Conservation (phyloP, 495 filamentous ascomycete genomes). For the Aspergillus saccharolyticus region DNA sequence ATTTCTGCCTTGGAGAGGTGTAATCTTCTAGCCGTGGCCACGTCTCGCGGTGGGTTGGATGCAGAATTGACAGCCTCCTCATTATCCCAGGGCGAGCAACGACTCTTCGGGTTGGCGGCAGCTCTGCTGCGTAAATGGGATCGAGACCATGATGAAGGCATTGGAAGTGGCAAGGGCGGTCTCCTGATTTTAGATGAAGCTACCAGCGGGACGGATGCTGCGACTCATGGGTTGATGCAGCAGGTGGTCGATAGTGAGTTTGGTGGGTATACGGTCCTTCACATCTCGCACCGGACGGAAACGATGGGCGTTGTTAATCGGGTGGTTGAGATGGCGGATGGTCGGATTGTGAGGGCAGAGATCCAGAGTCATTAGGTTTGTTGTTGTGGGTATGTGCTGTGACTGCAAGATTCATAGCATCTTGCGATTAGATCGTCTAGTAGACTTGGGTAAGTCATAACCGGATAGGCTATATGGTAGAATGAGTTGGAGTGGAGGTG, state of each 20-base stretch:
- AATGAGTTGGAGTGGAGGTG: no score
- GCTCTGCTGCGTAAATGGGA: neutral
- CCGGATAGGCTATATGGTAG: no score
- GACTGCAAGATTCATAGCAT: no score
- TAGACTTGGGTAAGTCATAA: no score
- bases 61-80: neutral
- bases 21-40: neutral
- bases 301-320: neutral
- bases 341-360: neutral
- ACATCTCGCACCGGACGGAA: neutral
- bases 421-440: no score
- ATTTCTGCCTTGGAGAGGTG: neutral
- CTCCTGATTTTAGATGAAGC: neutral
- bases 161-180: neutral
- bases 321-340: neutral
- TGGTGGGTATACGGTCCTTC: neutral
- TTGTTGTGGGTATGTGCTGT: no score
- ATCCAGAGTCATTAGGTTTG: no score
- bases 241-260: neutral
- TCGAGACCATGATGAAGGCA: neutral
- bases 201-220: neutral
- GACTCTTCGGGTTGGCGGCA: neutral
- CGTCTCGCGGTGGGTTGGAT: neutral
- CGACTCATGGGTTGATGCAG: neutral
- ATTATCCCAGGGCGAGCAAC: neutral